A percentile compares a stretch with the other conserved stretches of the same genome.
These are phyloP conservation scores for Stentor coeruleus DNA, from an alignment of 73 alveolate genomes.

Conservation along the genomic window DNA sequence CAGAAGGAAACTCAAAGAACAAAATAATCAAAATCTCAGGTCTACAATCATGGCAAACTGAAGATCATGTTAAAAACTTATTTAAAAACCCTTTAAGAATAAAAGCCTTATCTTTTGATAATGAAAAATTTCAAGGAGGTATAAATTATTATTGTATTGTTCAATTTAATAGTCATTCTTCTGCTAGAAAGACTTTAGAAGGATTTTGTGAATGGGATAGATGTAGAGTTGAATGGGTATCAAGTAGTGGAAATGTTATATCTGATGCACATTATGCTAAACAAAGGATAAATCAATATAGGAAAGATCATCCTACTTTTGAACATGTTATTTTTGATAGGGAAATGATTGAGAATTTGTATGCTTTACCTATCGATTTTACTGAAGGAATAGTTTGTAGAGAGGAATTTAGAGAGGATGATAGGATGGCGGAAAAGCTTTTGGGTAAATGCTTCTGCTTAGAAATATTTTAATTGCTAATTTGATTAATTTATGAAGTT, in stretches of 20 bases:
- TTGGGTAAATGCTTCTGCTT: no score
- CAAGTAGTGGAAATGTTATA: background rate
- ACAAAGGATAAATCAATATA: background rate
- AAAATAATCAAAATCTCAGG: background rate
- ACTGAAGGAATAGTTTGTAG: background rate
- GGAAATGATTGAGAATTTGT: background rate
- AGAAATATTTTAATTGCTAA: no score
- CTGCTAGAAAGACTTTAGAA: background rate
- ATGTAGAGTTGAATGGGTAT: background rate
- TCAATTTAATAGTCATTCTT: background rate
- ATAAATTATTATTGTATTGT: background rate
- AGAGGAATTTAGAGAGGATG: no score
- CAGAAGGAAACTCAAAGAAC: slow-evolving; percentile 18
- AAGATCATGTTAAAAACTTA: background rate
- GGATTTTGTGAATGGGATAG: background rate
- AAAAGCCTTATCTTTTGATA: background rate
- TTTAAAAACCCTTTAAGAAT: slow-evolving; percentile 20
- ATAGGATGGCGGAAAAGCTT: no score
- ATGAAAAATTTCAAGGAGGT: background rate
- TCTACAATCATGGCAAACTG: background rate
- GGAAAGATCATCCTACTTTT: background rate
- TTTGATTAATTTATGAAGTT: no score
- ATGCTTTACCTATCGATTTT: background rate
- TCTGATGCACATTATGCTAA: background rate
- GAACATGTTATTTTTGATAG: background rate